Base-by-base conservation (phyloP, 2,329 filamentous ascomycete genomes). In the Calcarisporium arbuscula region DNA sequence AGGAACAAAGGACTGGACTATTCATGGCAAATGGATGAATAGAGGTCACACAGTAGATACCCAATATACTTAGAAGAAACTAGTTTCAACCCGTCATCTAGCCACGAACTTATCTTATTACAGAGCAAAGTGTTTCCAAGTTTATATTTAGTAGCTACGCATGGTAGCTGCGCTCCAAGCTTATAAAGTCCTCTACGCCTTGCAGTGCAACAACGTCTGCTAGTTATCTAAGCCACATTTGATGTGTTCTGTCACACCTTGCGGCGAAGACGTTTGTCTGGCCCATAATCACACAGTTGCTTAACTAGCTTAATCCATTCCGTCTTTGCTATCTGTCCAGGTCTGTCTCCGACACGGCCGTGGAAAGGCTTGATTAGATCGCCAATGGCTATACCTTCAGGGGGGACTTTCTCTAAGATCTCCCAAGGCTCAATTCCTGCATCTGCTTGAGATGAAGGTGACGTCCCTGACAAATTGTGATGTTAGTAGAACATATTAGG, bases 21-120 rank as follows among this genome's bases (percentile, higher is more conserved):
- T 60, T 79, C 83, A 20, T 98, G 90, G 92, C 86, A 95, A 68
- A 92, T 94, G 82, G 92, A 95, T 63, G 85, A 88, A 60, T 92
- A 72, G 57, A 25, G 19, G 38, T 36, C 41, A 35, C 41, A n/a
- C 17, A 27, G n/a, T 17, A 25, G 19, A 52, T 50, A 51, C 49
- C 48, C 47, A 31, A 34, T 11, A 41, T 41, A 40, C n/a, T n/a
- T n/a, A n/a, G n/a, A n/a, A n/a, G n/a, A n/a, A n/a, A n/a, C n/a
- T n/a, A n/a, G n/a, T n/a, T n/a, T n/a, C n/a, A n/a, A n/a, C n/a
- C n/a, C n/a, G n/a, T n/a, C n/a, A n/a, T n/a, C n/a, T n/a, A n/a
- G n/a, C n/a, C n/a, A n/a, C n/a, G n/a, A n/a, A n/a, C n/a, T n/a
- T n/a, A n/a, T n/a, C n/a, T n/a, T n/a, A n/a, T n/a, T n/a, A n/a